Percentiles rank a stretch among this genome's conserved stretches.
These are phyloP conservation scores for Euphorbia schlechtendalii DNA, from an alignment of 441 rosid species.

Conservation along the genomic window DNA sequence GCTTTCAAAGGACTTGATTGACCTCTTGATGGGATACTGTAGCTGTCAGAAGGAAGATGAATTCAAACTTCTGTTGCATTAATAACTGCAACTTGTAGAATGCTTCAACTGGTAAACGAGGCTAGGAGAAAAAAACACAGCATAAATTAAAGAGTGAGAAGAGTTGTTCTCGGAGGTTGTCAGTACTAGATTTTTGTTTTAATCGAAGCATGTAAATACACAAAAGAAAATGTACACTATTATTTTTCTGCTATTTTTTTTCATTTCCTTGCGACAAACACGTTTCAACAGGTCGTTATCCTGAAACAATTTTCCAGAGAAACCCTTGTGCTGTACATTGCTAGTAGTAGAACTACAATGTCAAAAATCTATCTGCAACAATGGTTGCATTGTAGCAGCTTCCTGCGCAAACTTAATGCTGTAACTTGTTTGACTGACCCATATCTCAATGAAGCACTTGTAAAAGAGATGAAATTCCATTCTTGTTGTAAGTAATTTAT, in stretches of 20 bases:
- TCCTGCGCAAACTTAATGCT: background rate
- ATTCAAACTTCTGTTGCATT: background rate
- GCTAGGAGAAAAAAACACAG: background rate
- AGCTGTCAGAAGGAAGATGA: background rate
- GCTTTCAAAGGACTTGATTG: background rate
- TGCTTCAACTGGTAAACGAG: background rate
- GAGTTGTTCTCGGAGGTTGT: no score
- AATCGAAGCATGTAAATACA: background rate
- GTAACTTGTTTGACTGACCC: background rate
- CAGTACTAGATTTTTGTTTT: no score
- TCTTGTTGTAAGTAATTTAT: background rate
- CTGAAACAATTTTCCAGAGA: background rate
- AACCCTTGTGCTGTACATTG: background rate
- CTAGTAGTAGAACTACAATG: background rate
- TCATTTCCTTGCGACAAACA: conserved; percentile 5
- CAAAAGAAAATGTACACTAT: background rate
- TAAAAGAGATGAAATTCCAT: background rate
- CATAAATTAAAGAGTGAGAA: no score
- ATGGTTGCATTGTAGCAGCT: background rate
- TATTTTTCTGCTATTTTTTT: background rate
- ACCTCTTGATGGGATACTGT: background rate
- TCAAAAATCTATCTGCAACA: background rate
- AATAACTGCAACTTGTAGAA: background rate
- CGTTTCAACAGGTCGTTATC: background rate
- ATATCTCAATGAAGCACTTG: background rate